Percentiles rank a stretch among this genome's conserved stretches.
phyloP scores from a whole-genome alignment of 1,284 basidiomycete species.

The Microstroma glucosiphilum region DNA sequence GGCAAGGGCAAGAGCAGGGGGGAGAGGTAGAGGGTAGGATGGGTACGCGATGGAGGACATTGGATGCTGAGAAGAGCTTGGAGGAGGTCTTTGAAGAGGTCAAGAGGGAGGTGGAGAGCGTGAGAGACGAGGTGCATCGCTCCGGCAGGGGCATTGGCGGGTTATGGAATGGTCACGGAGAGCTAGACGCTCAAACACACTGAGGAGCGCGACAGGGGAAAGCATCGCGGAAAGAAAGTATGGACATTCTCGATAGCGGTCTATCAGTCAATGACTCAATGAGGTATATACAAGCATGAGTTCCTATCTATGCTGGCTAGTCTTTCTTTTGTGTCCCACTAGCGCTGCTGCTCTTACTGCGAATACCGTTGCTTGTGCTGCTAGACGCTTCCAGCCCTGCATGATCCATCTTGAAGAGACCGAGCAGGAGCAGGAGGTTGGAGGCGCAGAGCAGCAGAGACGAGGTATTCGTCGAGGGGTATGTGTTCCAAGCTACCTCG shows the following conservation, averaged over 20 bases:
- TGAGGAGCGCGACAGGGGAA: too few species aligned
- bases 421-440: conserved; percentile 11
- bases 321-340: too few species aligned
- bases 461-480: conserved; percentile 16
- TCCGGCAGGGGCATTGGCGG: too few species aligned
- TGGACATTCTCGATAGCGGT: too few species aligned
- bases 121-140: not conserved
- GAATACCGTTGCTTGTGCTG: too few species aligned
- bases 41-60: not conserved
- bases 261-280: not conserved
- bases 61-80: not conserved
- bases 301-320: too few species aligned
- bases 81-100: not conserved
- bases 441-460: conserved; percentile 9
- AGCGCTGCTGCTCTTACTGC: too few species aligned
- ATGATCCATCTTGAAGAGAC: not conserved
- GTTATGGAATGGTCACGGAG: too few species aligned
- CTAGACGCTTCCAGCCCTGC: not conserved
- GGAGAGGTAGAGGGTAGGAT: too few species aligned
- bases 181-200: too few species aligned
- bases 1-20: not conserved
- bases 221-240: too few species aligned
- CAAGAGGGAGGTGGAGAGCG: not conserved
- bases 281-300: not conserved
- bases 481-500: conserved; percentile 19